Evolutionary conservation across 768 basidiomycete species (phyloP).

Genomic region (Tricholoma hemisulphureum): DNA sequence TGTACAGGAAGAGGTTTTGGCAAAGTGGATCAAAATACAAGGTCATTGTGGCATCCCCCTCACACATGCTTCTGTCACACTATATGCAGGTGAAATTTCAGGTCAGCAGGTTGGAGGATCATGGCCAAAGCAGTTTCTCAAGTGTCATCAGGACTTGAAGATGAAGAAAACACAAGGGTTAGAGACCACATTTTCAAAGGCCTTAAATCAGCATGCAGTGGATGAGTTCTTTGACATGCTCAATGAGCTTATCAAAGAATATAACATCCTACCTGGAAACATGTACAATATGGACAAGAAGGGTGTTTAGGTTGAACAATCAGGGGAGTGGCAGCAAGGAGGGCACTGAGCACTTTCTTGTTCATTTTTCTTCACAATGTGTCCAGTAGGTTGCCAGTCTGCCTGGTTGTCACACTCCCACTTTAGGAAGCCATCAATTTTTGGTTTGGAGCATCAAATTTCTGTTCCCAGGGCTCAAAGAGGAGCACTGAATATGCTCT

Average conservation of each 20-base stretch:
- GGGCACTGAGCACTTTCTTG: no score
- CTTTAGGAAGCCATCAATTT: no score
- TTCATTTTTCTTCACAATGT: no score
- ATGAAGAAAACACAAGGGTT: slow-evolving; percentile 17
- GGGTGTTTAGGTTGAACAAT: no score
- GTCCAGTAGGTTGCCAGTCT: no score
- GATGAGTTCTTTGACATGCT: slow-evolving; percentile 19
- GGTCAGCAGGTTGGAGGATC: slow-evolving; percentile 1
- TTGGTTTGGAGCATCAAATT: no score
- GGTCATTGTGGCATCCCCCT: slow-evolving; percentile 4
- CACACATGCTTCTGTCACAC: not conserved
- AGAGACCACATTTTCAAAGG: slow-evolving; percentile 21
- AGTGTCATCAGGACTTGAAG: slow-evolving; percentile 24
- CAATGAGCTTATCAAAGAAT: slow-evolving; percentile 10
- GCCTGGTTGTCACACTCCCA: no score
- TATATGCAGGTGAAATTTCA: not conserved
- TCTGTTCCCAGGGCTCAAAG: no score
- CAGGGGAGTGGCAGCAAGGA: no score
- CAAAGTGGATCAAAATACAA: slow-evolving; percentile 4
- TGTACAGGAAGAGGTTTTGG: not conserved
- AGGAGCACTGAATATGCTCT: no score
- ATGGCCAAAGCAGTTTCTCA: slow-evolving; percentile 17
- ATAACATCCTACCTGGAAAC: slow-evolving; percentile 21
- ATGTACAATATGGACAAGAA: slow-evolving; percentile 32
- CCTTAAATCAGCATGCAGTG: slow-evolving; percentile 20